A percentile compares a stretch with the other conserved stretches of the same genome.
Conservation (phyloP, 2,329 filamentous ascomycete genomes). For the Monilinia polystroma region DNA sequence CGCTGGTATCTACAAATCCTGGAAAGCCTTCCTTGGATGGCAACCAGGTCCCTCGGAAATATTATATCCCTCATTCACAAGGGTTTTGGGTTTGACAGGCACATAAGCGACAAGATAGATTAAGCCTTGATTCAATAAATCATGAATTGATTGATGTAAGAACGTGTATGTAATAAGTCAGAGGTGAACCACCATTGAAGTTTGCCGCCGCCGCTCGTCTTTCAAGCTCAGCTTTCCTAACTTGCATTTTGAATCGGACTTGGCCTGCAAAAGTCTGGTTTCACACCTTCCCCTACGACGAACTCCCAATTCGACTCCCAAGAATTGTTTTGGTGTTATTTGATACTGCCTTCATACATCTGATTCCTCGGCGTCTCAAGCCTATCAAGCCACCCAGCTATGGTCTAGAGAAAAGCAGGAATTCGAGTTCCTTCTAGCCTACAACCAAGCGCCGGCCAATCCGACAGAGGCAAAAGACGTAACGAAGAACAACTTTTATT, state of each 20-base stretch:
- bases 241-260: background rate
- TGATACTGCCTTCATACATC: background rate
- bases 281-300: background rate
- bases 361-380: conserved; percentile 10
- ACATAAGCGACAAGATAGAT: background rate
- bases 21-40: background rate
- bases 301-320: background rate
- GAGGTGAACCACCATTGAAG: conserved; percentile 1
- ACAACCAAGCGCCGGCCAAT: conserved; percentile 2
- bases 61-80: conserved; percentile 22
- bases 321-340: background rate
- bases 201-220: background rate
- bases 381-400: background rate
- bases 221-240: conserved; percentile 6
- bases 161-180: conserved; percentile 19
- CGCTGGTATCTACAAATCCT: too few relatives aligned
- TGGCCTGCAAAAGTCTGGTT: background rate
- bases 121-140: background rate
- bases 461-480: background rate
- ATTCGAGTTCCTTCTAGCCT: background rate
- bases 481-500: conserved; percentile 5
- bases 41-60: conserved; percentile 3
- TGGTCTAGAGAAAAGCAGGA: background rate
- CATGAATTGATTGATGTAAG: background rate
- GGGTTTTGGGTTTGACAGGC: conserved; percentile 1